phyloP scores from a whole-genome alignment of 2,329 filamentous ascomycete species.

The Alternaria sp. region DNA sequence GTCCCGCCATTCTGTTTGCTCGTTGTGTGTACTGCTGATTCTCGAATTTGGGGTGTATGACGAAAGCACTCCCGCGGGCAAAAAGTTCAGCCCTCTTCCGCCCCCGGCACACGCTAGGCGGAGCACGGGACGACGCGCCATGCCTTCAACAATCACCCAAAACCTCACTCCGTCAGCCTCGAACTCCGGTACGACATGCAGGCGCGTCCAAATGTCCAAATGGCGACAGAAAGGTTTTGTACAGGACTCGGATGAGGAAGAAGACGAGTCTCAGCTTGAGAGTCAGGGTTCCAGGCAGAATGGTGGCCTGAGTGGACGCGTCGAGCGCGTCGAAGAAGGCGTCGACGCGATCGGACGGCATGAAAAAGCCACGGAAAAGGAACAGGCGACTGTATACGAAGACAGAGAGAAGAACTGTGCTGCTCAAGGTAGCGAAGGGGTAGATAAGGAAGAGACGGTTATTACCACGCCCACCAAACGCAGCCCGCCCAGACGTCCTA shows the following conservation, averaged over 20 bases:
- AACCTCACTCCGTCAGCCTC: constrained; percentile 28
- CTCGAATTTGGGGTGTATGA: constrained; percentile 20
- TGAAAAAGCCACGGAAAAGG: background rate
- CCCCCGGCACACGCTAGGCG: constrained; percentile 29
- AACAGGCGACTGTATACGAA: background rate
- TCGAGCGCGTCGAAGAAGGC: constrained; percentile 30
- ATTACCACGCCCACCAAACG: constrained; percentile 17
- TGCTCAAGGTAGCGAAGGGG: background rate
- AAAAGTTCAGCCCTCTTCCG: constrained; percentile 28
- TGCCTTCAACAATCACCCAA: constrained; percentile 16
- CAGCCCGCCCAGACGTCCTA: constrained; percentile 22
- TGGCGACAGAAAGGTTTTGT: constrained; percentile 61
- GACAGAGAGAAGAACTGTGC: background rate
- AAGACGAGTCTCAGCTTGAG: constrained; percentile 46
- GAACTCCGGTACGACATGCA: constrained; percentile 44
- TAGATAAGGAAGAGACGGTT: background rate
- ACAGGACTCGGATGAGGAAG: constrained; percentile 62
- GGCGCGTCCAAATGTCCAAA: constrained; percentile 56
- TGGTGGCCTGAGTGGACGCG: constrained; percentile 24
- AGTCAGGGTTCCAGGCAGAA: constrained; percentile 28
- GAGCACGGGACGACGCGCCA: constrained; percentile 37
- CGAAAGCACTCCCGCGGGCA: constrained; percentile 25
- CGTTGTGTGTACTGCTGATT: background rate
- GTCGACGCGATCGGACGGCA: constrained; percentile 1
- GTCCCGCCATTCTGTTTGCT: constrained; percentile 39